Evolutionary conservation across 352 stramenopile species (phyloP).

Genomic region (Globisporangium orthogonon): DNA sequence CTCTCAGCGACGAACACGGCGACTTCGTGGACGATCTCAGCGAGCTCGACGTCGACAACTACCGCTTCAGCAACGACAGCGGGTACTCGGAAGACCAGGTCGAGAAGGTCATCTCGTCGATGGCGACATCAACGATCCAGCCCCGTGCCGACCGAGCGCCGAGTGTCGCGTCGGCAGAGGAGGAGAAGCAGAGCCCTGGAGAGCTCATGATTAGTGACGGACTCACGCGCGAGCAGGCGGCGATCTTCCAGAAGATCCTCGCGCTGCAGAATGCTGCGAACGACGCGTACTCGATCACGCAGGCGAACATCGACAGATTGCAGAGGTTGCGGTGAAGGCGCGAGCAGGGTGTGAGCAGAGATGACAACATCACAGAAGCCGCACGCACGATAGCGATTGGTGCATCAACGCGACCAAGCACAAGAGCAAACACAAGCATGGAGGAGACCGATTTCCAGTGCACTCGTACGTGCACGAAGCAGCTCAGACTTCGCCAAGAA

Average conservation of each 20-base stretch:
- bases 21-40: slow-evolving; percentile 1
- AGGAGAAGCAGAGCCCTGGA: slow-evolving; percentile 5
- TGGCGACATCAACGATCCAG: not conserved
- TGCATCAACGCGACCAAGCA: not conserved
- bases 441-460: not conserved
- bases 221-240: slow-evolving; percentile 8
- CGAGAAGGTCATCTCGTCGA: slow-evolving; percentile 10
- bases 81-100: slow-evolving; percentile 9
- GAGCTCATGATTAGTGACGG: not conserved
- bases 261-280: slow-evolving; percentile 31
- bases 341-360: not conserved
- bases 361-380: too few relatives aligned
- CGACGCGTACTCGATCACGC: slow-evolving; percentile 32
- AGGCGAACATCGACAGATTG: slow-evolving; percentile 42
- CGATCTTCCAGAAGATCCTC: slow-evolving; percentile 25
- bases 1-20: slow-evolving; percentile 2
- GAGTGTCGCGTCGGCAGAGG: not conserved
- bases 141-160: not conserved
- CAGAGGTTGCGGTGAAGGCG: slow-evolving; percentile 6
- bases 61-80: slow-evolving; percentile 12
- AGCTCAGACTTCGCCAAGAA: too few relatives aligned
- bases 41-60: slow-evolving; percentile 8
- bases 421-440: not conserved
- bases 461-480: too few relatives aligned
- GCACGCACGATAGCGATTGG: too few relatives aligned